Evolutionary conservation across 2,329 filamentous ascomycete genomes (phyloP), one percentile per base, ranked within the genome.

Genomic region (Ceratocystis cacaofunesta): DNA sequence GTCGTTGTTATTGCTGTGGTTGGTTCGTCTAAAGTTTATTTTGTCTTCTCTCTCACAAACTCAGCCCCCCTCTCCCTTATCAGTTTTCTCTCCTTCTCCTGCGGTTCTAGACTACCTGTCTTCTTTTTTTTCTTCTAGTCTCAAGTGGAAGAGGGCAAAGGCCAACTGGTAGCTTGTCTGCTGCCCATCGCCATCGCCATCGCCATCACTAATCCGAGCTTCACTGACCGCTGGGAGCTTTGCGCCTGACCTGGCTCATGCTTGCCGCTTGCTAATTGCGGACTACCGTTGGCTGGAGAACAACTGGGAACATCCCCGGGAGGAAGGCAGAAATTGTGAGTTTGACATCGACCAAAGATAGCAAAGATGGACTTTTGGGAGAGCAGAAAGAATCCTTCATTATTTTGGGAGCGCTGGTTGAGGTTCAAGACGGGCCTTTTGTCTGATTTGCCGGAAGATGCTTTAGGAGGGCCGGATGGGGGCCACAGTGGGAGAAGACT

Each of bases 181-280:
- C n/a, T 17, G 30, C 12, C 36, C 28, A 58, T 58, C 28, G 55
- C 30, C 55, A 58, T 41, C 36, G 36, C 36, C 36, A 41, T 41
- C 3, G 32, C 36, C 36, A 41, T 41, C 4, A 4, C 36, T 12
- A 41, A 41, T 58, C 55, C 28, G 55, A 58, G 55, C 55, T 58
- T 58, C 55, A 58, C 55, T 58, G 55, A 58, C 55, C 55, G 55
- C 25, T 58, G 28, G 36, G 55, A 58, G 55, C 55, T 58, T 36
- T 58, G 55, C 55, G 55, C 28, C 55, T 58, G 28, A n/a, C 12
- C 15, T 58, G 55, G 55, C 55, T 58, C 12, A 58, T 58, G 55
- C 55, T 58, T 58, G 55, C 55, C 55, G 55, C 55, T 58, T 58
- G 55, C 55, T 58, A 58, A 58, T 58, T 58, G 55, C 55, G 22